phyloP scores from a whole-genome alignment of 2,329 filamentous ascomycete species.

The Scorias spongiosa region DNA sequence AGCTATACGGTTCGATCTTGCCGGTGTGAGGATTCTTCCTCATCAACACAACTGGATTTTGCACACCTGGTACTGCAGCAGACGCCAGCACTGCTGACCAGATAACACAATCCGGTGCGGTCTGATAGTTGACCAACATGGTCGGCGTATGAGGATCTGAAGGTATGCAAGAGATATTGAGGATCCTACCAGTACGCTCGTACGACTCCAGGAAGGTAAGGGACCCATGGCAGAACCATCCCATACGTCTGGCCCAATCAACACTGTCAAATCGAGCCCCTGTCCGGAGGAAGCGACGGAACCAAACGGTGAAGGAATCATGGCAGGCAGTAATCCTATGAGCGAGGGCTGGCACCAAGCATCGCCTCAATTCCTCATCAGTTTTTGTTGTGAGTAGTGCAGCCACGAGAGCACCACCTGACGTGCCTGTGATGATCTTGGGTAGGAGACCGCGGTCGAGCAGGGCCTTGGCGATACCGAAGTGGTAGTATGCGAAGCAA shows the following conservation, averaged over 20 bases:
- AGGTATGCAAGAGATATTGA: slow-evolving; percentile 92
- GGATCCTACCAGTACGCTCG: slow-evolving; percentile 77
- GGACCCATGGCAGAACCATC: slow-evolving; percentile 83
- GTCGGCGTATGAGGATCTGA: slow-evolving; percentile 86
- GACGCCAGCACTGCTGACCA: slow-evolving; percentile 95
- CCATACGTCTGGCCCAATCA: slow-evolving; percentile 71
- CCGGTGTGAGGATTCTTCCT: slow-evolving; percentile 60
- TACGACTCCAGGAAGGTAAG: slow-evolving; percentile 94
- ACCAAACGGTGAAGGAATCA: slow-evolving; percentile 62
- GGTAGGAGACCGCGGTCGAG: slow-evolving; percentile 75
- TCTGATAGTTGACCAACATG: slow-evolving; percentile 90
- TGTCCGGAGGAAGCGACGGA: slow-evolving; percentile 75
- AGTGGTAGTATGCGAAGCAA: slow-evolving; percentile 92
- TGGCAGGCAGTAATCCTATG: slow-evolving; percentile 71
- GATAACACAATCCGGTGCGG: slow-evolving; percentile 89
- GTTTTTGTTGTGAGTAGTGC: slow-evolving; percentile 78
- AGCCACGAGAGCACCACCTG: slow-evolving; percentile 80
- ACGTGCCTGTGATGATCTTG: slow-evolving; percentile 91
- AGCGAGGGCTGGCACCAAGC: slow-evolving; percentile 78
- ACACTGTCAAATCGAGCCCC: slow-evolving; percentile 88
- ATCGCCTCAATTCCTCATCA: slow-evolving; percentile 71
- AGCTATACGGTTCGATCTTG: slow-evolving; percentile 73
- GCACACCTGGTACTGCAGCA: slow-evolving; percentile 85
- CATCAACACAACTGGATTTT: slow-evolving; percentile 91
- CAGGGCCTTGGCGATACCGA: slow-evolving; percentile 79